Evolutionary conservation across 2,329 filamentous ascomycete species (phyloP).

Genomic region (Bipolaris zeicola): DNA sequence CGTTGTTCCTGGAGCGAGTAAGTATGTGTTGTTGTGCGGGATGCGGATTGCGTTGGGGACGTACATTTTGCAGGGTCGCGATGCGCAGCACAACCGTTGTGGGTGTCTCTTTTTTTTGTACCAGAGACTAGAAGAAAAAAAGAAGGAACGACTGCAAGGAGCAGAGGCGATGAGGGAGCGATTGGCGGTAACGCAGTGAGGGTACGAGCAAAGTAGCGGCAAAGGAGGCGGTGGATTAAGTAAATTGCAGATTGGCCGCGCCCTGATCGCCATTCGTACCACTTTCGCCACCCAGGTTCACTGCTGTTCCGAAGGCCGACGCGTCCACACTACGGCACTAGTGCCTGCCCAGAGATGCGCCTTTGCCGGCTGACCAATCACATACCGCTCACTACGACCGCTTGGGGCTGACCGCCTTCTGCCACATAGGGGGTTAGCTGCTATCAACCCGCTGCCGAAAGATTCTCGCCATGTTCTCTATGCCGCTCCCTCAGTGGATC

Average conservation of each 20-base stretch:
- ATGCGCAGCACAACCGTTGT: slow-evolving; percentile 14
- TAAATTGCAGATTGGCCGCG: slow-evolving; percentile 36
- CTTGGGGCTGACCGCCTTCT: slow-evolving; percentile 27
- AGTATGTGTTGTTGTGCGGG: slow-evolving; percentile 21
- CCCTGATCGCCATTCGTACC: slow-evolving; percentile 33
- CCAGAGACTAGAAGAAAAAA: not conserved
- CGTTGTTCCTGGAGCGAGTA: slow-evolving; percentile 46
- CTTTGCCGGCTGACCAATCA: slow-evolving; percentile 17
- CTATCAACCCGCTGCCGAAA: slow-evolving; percentile 2
- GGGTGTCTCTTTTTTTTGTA: not conserved
- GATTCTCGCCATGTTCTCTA: slow-evolving; percentile 5
- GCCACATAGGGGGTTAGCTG: slow-evolving; percentile 28
- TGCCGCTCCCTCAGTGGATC: slow-evolving; percentile 16
- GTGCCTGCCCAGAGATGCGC: slow-evolving; percentile 19
- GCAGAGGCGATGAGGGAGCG: slow-evolving; percentile 13
- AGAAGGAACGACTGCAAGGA: slow-evolving; percentile 23
- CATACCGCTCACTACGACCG: slow-evolving; percentile 5
- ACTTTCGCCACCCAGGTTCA: slow-evolving; percentile 36
- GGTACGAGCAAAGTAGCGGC: slow-evolving; percentile 20
- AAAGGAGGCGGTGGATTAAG: slow-evolving; percentile 31
- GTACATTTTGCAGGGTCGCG: slow-evolving; percentile 33
- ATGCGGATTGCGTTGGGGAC: slow-evolving; percentile 15
- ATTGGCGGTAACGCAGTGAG: slow-evolving; percentile 23
- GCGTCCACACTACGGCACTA: slow-evolving; percentile 16
- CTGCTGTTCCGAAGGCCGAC: slow-evolving; percentile 23